These are phyloP conservation scores for Prunella vulgaris DNA, from an alignment of 257 asterid genomes.

Conservation along the genomic window DNA sequence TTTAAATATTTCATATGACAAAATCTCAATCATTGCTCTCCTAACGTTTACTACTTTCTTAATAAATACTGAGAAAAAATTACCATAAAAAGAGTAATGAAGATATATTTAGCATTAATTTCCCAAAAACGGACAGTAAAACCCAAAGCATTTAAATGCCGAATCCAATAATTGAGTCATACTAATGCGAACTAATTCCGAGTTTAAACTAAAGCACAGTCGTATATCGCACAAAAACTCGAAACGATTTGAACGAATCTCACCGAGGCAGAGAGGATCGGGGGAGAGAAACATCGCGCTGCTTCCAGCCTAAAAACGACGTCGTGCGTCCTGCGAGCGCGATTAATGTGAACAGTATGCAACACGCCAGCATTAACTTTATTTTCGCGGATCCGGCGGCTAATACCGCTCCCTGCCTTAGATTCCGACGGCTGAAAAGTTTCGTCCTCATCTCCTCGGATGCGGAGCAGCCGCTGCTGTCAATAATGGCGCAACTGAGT, in stretches of 20 bases:
- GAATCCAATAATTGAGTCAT: constrained; percentile 1
- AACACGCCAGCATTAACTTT: constrained; percentile 52
- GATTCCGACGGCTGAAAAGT: constrained; percentile 65
- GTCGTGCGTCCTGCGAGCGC: constrained; percentile 47
- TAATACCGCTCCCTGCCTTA: constrained; percentile 60
- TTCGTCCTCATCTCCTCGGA: constrained; percentile 39
- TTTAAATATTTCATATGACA: neutral
- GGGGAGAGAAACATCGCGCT: constrained; percentile 25
- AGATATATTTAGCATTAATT: constrained; percentile 4
- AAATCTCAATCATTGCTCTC: neutral
- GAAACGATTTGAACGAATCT: constrained; percentile 5
- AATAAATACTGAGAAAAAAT: neutral
- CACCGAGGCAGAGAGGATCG: constrained; percentile 44
- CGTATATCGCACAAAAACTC: constrained; percentile 2
- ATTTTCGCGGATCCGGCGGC: constrained; percentile 64
- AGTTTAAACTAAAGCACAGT: neutral
- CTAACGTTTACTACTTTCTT: neutral
- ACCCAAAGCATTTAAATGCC: too few relatives aligned
- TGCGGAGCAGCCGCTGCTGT: neutral
- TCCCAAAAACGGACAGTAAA: neutral
- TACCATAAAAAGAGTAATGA: neutral
- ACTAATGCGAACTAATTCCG: constrained; percentile 4
- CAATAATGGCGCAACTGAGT: constrained; percentile 2
- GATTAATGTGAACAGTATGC: constrained; percentile 38
- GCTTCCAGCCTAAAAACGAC: constrained; percentile 56